These are phyloP conservation scores for Achaetomium macrosporum DNA, from an alignment of 2,329 filamentous ascomycete genomes.

Conservation along the genomic window DNA sequence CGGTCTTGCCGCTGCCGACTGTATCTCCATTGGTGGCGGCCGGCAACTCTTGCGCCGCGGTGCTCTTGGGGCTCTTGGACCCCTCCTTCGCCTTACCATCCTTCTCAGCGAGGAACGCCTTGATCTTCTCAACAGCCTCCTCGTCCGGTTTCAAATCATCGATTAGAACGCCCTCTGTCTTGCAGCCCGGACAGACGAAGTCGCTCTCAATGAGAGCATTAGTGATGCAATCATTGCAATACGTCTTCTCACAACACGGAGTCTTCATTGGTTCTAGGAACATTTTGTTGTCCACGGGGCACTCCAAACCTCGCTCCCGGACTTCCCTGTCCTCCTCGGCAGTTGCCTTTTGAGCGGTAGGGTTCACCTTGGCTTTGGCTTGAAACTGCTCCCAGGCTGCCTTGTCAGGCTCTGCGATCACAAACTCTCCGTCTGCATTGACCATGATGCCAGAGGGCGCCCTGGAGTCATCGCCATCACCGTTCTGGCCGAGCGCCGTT, in stretches of 20 bases:
- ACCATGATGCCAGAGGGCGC: conserved; percentile 90
- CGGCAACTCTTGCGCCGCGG: conserved; percentile 29
- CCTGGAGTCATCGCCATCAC: conserved; percentile 71
- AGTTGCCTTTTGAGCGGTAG: conserved; percentile 72
- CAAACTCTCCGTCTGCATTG: conserved; percentile 94
- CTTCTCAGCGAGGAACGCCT: conserved; percentile 57
- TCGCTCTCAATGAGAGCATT: conserved; percentile 98
- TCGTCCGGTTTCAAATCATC: conserved; percentile 84
- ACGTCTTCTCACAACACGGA: conserved; percentile 95
- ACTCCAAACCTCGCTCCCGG: conserved; percentile 82
- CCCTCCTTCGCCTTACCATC: conserved; percentile 38
- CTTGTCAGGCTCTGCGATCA: conserved; percentile 92
- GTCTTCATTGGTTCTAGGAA: conserved; percentile 99
- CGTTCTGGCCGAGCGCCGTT: conserved; percentile 64
- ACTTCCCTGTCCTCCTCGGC: conserved; percentile 78
- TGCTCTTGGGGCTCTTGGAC: conserved; percentile 40
- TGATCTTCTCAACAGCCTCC: conserved; percentile 71
- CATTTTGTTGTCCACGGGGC: conserved; percentile 93
- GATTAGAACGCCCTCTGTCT: conserved; percentile 84
- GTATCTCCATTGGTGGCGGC: conserved; percentile 32
- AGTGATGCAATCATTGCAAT: conserved; percentile 99
- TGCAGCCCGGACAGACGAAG: conserved; percentile 89
- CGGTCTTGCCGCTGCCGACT: conserved; percentile 32
- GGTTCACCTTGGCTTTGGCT: conserved; percentile 82
- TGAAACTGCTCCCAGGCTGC: conserved; percentile 96